phyloP scores from a whole-genome alignment of 257 asterid species.

The Nicotiana noctiflora region DNA sequence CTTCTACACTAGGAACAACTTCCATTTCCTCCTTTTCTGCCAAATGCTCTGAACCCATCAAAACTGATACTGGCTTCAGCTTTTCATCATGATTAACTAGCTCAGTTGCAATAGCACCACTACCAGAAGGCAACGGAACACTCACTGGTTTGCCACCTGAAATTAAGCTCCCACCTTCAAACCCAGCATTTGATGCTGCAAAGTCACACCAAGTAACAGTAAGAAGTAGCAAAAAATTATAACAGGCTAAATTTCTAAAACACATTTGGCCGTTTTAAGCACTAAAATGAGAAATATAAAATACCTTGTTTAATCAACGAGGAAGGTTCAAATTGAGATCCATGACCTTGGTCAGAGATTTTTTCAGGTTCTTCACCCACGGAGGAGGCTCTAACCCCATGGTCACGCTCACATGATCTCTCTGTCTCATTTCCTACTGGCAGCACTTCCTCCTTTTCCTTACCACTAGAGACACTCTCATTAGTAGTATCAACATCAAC shows the following conservation, averaged over 20 bases:
- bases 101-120: constrained; percentile 7
- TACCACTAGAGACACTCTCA: constrained; percentile 25
- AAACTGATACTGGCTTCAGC: background rate
- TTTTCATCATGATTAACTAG: constrained; percentile 12
- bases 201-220: constrained; percentile 13
- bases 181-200: constrained; percentile 44
- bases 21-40: constrained; percentile 1
- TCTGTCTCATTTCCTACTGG: constrained; percentile 17
- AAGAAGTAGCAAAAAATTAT: background rate
- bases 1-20: background rate
- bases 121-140: constrained; percentile 1
- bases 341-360: constrained; percentile 22
- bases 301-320: constrained; percentile 33
- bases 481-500: constrained; percentile 22
- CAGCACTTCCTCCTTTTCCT: constrained; percentile 12
- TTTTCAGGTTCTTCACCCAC: background rate
- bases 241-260: background rate
- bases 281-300: background rate
- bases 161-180: constrained; percentile 25
- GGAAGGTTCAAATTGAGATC: constrained; percentile 24
- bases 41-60: background rate
- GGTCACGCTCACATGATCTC: background rate
- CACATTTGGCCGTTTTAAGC: background rate
- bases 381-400: constrained; percentile 1
- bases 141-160: constrained; percentile 16